Evolutionary conservation across 495 filamentous ascomycete genomes (phyloP), one percentile per base, ranked within the genome.

Genomic region (Copromyces sp.): DNA sequence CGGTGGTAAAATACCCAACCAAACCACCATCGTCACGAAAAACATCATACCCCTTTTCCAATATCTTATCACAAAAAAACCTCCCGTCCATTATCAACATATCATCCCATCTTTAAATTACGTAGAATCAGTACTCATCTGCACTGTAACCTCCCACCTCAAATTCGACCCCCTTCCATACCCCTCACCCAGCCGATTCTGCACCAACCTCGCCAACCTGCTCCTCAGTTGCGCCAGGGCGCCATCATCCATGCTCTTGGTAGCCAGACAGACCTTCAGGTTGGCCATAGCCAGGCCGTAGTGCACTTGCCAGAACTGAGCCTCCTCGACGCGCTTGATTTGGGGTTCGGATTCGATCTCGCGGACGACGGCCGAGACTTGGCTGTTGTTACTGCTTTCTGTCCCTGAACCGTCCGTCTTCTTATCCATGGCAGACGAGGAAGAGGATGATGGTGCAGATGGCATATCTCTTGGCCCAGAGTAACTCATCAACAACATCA

Each of bases 241-340:
- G 6, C 90, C 87, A 68, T 92, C 92, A 24, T 89, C 89, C 71
- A 61, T 77, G 39, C 81, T 79, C 16, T 87, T 35, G 9, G 17
- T 61, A 29, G 83, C 81, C 1, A 94, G 87, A 39, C 90, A 85
- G 17, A 99, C 77, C 82, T 95, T 97, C 73, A 99, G 77, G 75
- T 95, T 97, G 14, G 95, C 95, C 92, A 97, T 97, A 78, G 92
- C 95, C 45, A 98, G 84, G 3, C 95, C 94, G 79, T 98, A 97
- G 81, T 99, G 95, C 24, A 98, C 96, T 84, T 99, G 95, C 95
- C 95, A 99, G 82, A 99, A 97, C 77, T 92, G 87, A 2, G 94
- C 94, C 78, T 97, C 95, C 70, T 96, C 92, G 69, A 99, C 88
- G 1, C 85, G 86, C 40, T 86, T 88, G 9, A 99, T 89, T 39